Conservation (phyloP, 1,284 basidiomycete genomes). For the Schizophyllum amplum region DNA sequence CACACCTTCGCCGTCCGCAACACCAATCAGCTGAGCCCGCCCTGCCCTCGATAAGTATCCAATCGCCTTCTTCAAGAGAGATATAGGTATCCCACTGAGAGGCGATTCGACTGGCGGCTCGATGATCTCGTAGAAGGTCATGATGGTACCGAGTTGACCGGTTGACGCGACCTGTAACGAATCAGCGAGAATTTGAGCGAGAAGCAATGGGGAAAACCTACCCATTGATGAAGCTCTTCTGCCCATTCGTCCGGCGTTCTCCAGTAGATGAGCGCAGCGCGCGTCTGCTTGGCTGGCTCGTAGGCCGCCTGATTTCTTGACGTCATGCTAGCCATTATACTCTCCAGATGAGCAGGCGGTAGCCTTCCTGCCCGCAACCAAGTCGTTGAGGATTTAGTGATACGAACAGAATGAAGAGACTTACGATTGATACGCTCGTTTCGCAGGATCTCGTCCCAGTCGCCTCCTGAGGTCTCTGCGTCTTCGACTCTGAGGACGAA, state of each 20-base stretch:
- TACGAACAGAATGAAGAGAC: slow-evolving; percentile 15
- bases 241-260: slow-evolving; percentile 75
- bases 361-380: slow-evolving; percentile 61
- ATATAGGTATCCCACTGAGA: slow-evolving; percentile 55
- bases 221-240: slow-evolving; percentile 71
- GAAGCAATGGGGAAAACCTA: too few relatives aligned
- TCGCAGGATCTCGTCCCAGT: slow-evolving; percentile 68
- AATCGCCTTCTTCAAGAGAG: slow-evolving; percentile 61
- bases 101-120: slow-evolving; percentile 63
- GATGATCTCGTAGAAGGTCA: slow-evolving; percentile 77
- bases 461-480: slow-evolving; percentile 50
- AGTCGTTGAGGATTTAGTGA: not conserved
- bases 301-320: slow-evolving; percentile 53
- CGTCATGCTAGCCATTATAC: slow-evolving; percentile 54
- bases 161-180: slow-evolving; percentile 46
- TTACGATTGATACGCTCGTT: slow-evolving; percentile 72
- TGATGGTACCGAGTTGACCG: slow-evolving; percentile 71
- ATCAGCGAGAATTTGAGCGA: slow-evolving; percentile 1
- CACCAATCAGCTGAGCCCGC: slow-evolving; percentile 64
- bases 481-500: slow-evolving; percentile 63
- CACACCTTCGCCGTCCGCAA: slow-evolving; percentile 72
- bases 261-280: slow-evolving; percentile 64
- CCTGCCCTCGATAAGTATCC: slow-evolving; percentile 51
- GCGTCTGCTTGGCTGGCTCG: slow-evolving; percentile 65
- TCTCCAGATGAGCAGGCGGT: slow-evolving; percentile 46